These are phyloP conservation scores for Glycine tomentella DNA, from an alignment of 306 rosid species.

Conservation along the genomic window DNA sequence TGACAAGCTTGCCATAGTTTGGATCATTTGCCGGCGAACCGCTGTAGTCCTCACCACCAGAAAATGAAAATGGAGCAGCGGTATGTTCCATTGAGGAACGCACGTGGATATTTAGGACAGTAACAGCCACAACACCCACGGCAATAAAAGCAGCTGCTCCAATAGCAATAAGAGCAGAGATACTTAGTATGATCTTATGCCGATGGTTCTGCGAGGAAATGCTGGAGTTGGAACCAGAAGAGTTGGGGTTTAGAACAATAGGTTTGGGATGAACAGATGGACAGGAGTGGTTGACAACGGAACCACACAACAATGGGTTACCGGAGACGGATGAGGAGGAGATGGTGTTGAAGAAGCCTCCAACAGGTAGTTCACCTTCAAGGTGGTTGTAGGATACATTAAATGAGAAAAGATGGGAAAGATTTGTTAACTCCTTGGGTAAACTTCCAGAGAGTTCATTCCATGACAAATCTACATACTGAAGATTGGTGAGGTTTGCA, in stretches of 20 bases:
- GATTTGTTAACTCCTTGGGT: conserved; percentile 91
- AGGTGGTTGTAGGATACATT: conserved; percentile 85
- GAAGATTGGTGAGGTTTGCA: conserved; percentile 79
- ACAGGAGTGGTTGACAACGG: conserved; percentile 80
- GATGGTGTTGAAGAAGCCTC: conserved; percentile 95
- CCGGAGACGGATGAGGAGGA: conserved; percentile 77
- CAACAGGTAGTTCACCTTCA: conserved; percentile 93
- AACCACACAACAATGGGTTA: conserved; percentile 82
- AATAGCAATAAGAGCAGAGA: conserved; percentile 94
- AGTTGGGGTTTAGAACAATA: conserved; percentile 92
- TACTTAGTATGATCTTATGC: conserved; percentile 82
- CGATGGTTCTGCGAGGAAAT: conserved; percentile 60
- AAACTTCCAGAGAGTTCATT: conserved; percentile 83
- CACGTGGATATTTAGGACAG: conserved; percentile 74
- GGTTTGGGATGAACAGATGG: conserved; percentile 97
- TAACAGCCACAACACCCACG: conserved; percentile 82
- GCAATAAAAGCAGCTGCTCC: conserved; percentile 92
- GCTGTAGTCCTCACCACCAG: conserved; percentile 85
- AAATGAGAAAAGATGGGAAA: conserved; percentile 77
- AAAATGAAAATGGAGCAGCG: conserved; percentile 66
- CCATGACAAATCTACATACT: conserved; percentile 78
- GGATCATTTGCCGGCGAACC: conserved; percentile 75
- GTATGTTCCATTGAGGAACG: conserved; percentile 67
- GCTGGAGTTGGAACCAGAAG: conserved; percentile 65
- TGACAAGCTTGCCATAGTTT: conserved; percentile 90